These are phyloP conservation scores for Symbiodinium natans DNA, from an alignment of 73 alveolate genomes.

Conservation along the genomic window DNA sequence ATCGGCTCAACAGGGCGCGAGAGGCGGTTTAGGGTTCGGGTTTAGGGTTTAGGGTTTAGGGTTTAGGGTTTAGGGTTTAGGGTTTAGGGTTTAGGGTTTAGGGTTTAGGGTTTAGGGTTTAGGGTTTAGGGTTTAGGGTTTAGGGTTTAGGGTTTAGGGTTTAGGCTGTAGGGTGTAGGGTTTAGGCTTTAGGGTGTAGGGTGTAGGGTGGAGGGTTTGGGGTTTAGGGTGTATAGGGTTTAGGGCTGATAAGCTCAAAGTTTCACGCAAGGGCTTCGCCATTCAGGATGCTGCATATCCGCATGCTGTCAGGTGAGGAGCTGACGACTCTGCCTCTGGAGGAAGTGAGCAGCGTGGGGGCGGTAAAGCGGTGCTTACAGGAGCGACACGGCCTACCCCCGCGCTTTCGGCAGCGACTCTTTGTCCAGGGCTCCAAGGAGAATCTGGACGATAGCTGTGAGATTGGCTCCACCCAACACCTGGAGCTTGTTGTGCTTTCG, in stretches of 20 bases:
- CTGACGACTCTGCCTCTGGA: not conserved
- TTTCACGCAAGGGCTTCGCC: too few species aligned
- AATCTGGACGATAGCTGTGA: not conserved
- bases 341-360: not conserved
- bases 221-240: too few species aligned
- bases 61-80: too few species aligned
- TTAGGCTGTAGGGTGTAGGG: not conserved
- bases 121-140: not conserved
- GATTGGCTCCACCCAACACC: not conserved
- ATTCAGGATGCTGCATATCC: too few species aligned
- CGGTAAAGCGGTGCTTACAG: not conserved
- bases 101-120: too few species aligned
- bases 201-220: too few species aligned
- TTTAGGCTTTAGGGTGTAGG: not conserved
- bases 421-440: not conserved
- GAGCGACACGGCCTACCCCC: not conserved
- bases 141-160: not conserved
- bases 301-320: not conserved
- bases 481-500: too few species aligned
- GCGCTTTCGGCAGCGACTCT: not conserved
- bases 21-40: not conserved
- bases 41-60: not conserved
- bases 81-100: too few species aligned
- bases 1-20: too few species aligned
- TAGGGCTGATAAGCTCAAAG: too few species aligned